These are phyloP conservation scores for Pseudogymnoascus sp. DNA, from an alignment of 2,329 filamentous ascomycete species.

Conservation along the genomic window DNA sequence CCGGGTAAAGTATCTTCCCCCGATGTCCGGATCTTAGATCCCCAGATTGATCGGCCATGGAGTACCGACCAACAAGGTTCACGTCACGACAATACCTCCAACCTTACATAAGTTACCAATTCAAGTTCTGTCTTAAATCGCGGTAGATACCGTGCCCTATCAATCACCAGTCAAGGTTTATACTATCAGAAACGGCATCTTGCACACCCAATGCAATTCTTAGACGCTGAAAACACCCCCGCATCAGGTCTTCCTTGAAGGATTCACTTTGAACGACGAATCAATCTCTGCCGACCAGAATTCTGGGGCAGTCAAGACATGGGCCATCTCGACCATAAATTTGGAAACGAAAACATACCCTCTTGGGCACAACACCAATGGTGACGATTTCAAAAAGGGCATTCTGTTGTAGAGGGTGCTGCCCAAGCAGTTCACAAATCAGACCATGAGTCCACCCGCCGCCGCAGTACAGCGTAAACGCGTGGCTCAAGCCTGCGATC, in stretches of 20 bases:
- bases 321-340: not conserved
- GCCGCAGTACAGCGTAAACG: constrained; percentile 1
- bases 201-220: not conserved
- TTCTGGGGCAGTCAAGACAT: not conserved
- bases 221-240: not conserved
- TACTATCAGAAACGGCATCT: not conserved
- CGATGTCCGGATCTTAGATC: not conserved
- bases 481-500: constrained; percentile 50
- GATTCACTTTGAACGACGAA: not conserved
- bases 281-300: not conserved
- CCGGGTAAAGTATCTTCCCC: not conserved
- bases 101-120: not conserved
- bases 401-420: not conserved
- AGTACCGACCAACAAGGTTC: not conserved
- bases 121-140: not conserved
- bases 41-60: not conserved
- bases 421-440: not conserved
- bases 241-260: not conserved
- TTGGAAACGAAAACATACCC: not conserved
- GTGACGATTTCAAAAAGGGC: not conserved
- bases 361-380: constrained; percentile 8
- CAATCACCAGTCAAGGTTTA: not conserved
- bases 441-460: not conserved
- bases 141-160: not conserved
- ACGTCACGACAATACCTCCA: not conserved